phyloP scores from a whole-genome alignment of 331 rosid genomes.

The Spiraea crenata region DNA sequence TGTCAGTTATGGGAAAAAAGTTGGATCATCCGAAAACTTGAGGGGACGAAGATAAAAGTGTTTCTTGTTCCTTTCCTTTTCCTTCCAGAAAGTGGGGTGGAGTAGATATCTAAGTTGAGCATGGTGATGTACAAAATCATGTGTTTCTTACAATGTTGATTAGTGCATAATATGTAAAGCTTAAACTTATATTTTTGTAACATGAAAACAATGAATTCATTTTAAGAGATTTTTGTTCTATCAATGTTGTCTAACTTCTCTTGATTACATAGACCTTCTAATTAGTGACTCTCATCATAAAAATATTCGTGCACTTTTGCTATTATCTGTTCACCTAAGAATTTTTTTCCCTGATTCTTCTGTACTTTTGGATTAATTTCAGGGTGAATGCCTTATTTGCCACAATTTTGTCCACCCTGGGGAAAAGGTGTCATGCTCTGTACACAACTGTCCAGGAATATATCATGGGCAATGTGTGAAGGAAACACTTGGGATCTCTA shows the following conservation, averaged over 20 bases:
- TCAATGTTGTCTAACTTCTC: background rate
- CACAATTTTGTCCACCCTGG: conserved; percentile 43
- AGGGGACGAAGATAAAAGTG: background rate
- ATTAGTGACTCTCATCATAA: background rate
- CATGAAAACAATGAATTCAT: background rate
- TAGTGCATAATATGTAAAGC: background rate
- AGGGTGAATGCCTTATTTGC: conserved; percentile 67
- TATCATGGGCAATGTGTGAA: conserved; percentile 65
- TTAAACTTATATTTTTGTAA: background rate
- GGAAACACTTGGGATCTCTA: conserved; percentile 42
- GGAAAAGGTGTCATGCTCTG: conserved; percentile 59
- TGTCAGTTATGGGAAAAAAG: background rate
- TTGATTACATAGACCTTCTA: background rate
- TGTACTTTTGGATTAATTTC: conserved; percentile 16
- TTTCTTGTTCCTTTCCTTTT: too few species aligned
- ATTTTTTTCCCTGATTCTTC: background rate
- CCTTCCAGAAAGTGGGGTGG: background rate
- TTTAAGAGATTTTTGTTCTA: background rate
- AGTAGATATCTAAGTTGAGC: conserved; percentile 6
- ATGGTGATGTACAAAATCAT: background rate
- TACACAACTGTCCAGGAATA: conserved; percentile 58
- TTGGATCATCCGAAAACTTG: background rate
- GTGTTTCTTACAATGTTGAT: background rate
- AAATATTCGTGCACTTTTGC: background rate
- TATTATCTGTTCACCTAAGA: background rate